phyloP scores from a whole-genome alignment of 2,329 filamentous ascomycete genomes.

The Teratosphaeria zuluensis region DNA sequence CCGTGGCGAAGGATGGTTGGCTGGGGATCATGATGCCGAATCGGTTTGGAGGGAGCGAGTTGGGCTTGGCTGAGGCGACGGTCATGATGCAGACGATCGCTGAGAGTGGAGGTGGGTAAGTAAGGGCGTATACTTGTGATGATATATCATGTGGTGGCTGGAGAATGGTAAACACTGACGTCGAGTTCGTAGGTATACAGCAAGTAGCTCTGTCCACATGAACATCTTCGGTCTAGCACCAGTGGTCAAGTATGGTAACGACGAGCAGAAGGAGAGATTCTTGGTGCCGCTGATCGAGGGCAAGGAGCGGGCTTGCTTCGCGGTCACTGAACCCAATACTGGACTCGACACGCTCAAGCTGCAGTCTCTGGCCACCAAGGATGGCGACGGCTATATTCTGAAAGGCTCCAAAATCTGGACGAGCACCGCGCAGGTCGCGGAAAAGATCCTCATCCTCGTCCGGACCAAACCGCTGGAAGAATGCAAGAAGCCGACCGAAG shows the following conservation, averaged over 20 bases:
- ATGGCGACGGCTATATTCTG: constrained; percentile 29
- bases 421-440: constrained; percentile 35
- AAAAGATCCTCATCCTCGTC: constrained; percentile 36
- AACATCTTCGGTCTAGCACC: constrained; percentile 40
- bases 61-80: constrained; percentile 34
- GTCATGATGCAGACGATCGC: constrained; percentile 42
- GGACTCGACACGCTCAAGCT: constrained; percentile 35
- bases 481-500: constrained; percentile 33
- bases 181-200: constrained; percentile 22
- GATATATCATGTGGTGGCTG: neutral
- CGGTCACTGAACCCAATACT: constrained; percentile 35
- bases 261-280: constrained; percentile 34
- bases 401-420: constrained; percentile 38
- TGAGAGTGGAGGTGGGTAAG: constrained; percentile 32
- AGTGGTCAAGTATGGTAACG: constrained; percentile 35
- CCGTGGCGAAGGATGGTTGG: constrained; percentile 35
- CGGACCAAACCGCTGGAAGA: constrained; percentile 33
- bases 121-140: neutral
- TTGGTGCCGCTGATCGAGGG: constrained; percentile 32
- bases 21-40: constrained; percentile 37
- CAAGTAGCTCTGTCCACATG: constrained; percentile 36
- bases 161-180: neutral
- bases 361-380: constrained; percentile 27
- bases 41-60: constrained; percentile 32
- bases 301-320: constrained; percentile 33